Evolutionary conservation across 495 filamentous ascomycete species (phyloP), one percentile per base, ranked within the genome.

Genomic region (Aspergillus bridgeri): DNA sequence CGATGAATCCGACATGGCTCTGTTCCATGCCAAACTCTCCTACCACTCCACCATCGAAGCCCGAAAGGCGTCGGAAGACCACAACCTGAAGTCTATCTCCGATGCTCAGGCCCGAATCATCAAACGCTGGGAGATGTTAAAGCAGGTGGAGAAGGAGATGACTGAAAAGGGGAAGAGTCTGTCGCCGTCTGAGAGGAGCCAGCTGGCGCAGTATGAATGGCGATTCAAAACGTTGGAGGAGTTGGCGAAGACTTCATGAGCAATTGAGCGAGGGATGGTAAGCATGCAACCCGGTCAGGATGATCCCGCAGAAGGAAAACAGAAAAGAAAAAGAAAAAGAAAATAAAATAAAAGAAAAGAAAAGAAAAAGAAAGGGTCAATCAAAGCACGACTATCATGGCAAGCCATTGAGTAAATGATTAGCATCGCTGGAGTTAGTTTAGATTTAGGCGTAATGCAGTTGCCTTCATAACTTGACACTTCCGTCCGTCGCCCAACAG

Each of bases 1-100:
- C 60, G 71, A 75, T 56, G 71, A 77, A 64, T 74, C 69, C 51
- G 73, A 77, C 48, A 77, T 77, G 74, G 69, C 69, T 1, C 67
- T 74, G 42, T 77, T 77, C 54, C 68, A 69, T 38, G 73, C 74
- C 23, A 72, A 74, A 53, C 57, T 77, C 22, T 68, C 69, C 9
- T 77, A 74, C 27, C 67, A 75, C 48, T 64, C 72, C 22, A 77
- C 74, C 5, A 69, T 73, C 27, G 71, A 77, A n/a, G 66, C 65
- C 17, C 71, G 74, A 18, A 62, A 70, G 59, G 69, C 67, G 5
- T 67, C 70, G 1, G 55, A 71, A 44, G 70, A 77, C 52, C 54
- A 64, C 45, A 77, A 77, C 25, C 62, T 75, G 11, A 60, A 52
- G 3, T 74, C 74, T 6, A 73, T 77, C 56, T 66, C 68, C 13